Conservation (phyloP, 768 basidiomycete genomes). For the Tulasnella calospora region DNA sequence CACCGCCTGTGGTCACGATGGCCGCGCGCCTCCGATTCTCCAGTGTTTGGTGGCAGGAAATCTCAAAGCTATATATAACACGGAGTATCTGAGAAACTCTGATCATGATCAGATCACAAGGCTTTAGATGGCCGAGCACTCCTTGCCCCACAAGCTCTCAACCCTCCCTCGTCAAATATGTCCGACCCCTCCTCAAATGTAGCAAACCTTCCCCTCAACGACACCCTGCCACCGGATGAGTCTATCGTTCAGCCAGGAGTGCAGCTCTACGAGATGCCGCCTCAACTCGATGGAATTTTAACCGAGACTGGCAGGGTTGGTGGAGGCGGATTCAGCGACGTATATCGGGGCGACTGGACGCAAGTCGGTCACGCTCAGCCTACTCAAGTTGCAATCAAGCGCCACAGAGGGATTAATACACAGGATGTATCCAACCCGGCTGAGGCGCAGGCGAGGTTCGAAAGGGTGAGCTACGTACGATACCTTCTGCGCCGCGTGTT, state of each 20-base stretch:
- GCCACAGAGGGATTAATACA: background rate
- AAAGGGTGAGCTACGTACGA: background rate
- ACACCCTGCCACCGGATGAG: background rate
- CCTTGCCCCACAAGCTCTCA: no score
- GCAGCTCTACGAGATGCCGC: background rate
- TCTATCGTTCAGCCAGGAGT: background rate
- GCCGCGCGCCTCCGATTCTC: no score
- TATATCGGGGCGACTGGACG: background rate
- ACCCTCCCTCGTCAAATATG: no score
- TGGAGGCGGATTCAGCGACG: background rate
- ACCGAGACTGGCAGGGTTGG: background rate
- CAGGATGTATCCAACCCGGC: background rate
- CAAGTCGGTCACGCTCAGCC: background rate
- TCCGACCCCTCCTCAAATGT: background rate
- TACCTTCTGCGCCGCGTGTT: no score
- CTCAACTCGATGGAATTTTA: background rate
- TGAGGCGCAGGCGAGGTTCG: background rate
- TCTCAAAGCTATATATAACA: no score
- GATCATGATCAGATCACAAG: no score
- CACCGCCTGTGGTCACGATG: no score
- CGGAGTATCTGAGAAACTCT: no score
- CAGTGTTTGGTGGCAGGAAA: no score
- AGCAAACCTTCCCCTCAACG: background rate
- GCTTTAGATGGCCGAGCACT: no score
- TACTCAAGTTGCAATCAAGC: background rate